Conservation (phyloP, 805 yeast species). For the Candida maesae region DNA sequence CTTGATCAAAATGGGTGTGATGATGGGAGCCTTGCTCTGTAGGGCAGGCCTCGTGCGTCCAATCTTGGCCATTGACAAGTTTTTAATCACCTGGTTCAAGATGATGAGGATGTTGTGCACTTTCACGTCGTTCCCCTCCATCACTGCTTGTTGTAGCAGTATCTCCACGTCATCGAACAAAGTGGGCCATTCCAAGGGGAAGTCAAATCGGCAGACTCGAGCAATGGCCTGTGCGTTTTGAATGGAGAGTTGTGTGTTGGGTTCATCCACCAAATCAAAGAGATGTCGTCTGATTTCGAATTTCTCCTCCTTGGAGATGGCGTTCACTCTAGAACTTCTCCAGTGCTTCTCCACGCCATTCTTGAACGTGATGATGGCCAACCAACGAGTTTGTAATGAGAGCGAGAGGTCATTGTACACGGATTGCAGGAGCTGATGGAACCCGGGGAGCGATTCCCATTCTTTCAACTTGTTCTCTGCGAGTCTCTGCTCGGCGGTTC, state of each 20-base stretch:
- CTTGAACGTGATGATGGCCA: slow-evolving; percentile 82
- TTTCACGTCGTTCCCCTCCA: slow-evolving; percentile 44
- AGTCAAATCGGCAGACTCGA: slow-evolving; percentile 75
- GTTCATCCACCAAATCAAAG: slow-evolving; percentile 60
- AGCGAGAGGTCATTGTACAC: slow-evolving; percentile 57
- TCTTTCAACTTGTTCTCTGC: slow-evolving; percentile 68
- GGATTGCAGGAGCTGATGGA: slow-evolving; percentile 52
- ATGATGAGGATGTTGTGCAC: slow-evolving; percentile 62
- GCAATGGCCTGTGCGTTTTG: slow-evolving; percentile 87
- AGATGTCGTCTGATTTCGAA: slow-evolving; percentile 52
- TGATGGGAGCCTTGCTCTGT: slow-evolving; percentile 63
- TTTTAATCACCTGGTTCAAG: slow-evolving; percentile 74
- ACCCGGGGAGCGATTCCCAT: slow-evolving; percentile 68
- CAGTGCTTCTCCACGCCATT: slow-evolving; percentile 84
- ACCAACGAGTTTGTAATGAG: slow-evolving; percentile 73
- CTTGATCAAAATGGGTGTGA: slow-evolving; percentile 57
- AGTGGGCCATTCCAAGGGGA: slow-evolving; percentile 83
- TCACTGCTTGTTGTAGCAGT: slow-evolving; percentile 41
- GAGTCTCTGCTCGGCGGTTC: slow-evolving; percentile 47
- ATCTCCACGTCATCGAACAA: slow-evolving; percentile 62
- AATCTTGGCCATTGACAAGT: slow-evolving; percentile 68
- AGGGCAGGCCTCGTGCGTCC: slow-evolving; percentile 79
- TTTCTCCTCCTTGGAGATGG: slow-evolving; percentile 67
- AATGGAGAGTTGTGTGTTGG: slow-evolving; percentile 66
- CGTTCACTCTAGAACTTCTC: slow-evolving; percentile 61